Base-by-base conservation (phyloP, 2,329 filamentous ascomycete species). In the Elsinoe arachidis region DNA sequence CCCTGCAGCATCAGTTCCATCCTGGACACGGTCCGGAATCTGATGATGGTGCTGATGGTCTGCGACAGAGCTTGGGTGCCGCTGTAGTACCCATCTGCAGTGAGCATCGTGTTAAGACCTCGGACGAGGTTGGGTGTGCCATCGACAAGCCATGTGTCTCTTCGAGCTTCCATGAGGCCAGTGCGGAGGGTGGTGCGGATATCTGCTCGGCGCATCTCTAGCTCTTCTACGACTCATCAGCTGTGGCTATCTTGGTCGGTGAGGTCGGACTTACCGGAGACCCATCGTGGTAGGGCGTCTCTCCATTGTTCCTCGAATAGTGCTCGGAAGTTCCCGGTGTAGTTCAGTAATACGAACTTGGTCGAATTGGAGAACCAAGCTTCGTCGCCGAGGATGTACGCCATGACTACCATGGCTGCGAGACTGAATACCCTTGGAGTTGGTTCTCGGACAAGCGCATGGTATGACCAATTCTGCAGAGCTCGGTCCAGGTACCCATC, bases 1-100 rank as follows among this genome's bases (percentile, higher is more conserved):
- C 46, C 46, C 12, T 35, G 46, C 26, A 51, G 5, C 10, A 51
- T 51, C 30, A 51, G 33, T n/a, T 51, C 46, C 30, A 51, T 51
- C 30, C 46, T 51, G 12, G 30, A 15, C 46, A 34, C 7, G 5
- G 46, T 35, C 26, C 26, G 46, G 15, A 51, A 51, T 5, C 46
- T 5, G 7, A 35, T 21, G 7, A 51, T 17, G 14, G 46, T 34
- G 23, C 46, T 17, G 14, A 51, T 35, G 26, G 30, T 34, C 26
- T 51, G 26, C 11, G 26, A 34, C 14, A 51, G 11, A 17, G 46
- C 11, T 30, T 51, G 46, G n/a, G 17, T 35, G 15, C 46, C 46
- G 26, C 17, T 35, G 10, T 51, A 51, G 46, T 51, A 51, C 4
- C 46, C 30, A 9, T 51, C 46, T 3, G 2, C 26, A 4, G 17